Evolutionary conservation across 805 yeast genomes (phyloP).

Genomic region (Schwanniomyces yamadae): DNA sequence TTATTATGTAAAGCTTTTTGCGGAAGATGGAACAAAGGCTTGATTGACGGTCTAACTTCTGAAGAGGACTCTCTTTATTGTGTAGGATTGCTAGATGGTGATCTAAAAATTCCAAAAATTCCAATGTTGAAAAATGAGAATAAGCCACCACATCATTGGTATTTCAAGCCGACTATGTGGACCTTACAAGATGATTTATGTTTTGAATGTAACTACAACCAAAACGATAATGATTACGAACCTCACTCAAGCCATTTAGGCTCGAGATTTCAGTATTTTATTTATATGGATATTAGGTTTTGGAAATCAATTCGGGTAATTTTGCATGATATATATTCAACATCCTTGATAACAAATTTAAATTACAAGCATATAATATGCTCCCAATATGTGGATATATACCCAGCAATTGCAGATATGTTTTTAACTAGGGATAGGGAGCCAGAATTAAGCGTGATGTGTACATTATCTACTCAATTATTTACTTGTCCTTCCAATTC

Average conservation of each 20-base stretch:
- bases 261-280: conserved; percentile 57
- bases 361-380: conserved; percentile 58
- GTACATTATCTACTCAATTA: conserved; percentile 75
- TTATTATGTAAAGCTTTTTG: conserved; percentile 58
- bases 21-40: conserved; percentile 61
- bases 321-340: conserved; percentile 64
- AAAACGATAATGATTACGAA: conserved; percentile 24
- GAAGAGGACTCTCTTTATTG: conserved; percentile 16
- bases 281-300: conserved; percentile 67
- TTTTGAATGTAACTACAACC: conserved; percentile 47
- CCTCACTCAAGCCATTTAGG: conserved; percentile 35
- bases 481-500: conserved; percentile 89
- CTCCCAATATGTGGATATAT: conserved; percentile 80
- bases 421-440: conserved; percentile 78
- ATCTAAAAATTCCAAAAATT: conserved; percentile 38
- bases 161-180: conserved; percentile 44
- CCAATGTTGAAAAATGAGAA: conserved; percentile 15
- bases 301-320: conserved; percentile 61
- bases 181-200: conserved; percentile 41
- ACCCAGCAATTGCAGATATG: conserved; percentile 71
- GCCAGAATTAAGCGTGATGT: conserved; percentile 76
- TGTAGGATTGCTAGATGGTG: conserved; percentile 33
- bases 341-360: conserved; percentile 61
- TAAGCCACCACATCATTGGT: conserved; percentile 34
- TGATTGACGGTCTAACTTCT: conserved; percentile 15